phyloP scores from a whole-genome alignment of 2,329 filamentous ascomycete genomes.

The Fusarium metavorans region DNA sequence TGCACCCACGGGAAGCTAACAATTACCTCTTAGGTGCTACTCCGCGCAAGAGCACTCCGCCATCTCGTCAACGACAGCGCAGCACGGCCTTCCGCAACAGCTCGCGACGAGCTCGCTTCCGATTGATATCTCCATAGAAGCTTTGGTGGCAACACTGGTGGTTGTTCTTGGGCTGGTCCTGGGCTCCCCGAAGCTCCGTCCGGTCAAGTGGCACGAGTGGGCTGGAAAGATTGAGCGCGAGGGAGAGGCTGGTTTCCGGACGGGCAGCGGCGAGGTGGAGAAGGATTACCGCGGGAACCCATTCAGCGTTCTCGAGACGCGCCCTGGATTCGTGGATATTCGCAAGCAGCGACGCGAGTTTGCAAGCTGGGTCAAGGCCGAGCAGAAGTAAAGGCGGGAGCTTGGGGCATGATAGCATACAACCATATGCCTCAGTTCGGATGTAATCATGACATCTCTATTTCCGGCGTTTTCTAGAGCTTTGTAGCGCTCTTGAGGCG shows the following conservation, averaged over 20 bases:
- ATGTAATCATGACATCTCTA: not conserved
- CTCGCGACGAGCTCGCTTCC: slow-evolving; percentile 70
- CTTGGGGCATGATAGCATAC: not conserved
- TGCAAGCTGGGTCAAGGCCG: slow-evolving; percentile 74
- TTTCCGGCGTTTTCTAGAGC: not conserved
- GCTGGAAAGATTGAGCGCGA: slow-evolving; percentile 86
- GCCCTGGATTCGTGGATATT: slow-evolving; percentile 89
- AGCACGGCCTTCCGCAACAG: slow-evolving; percentile 57
- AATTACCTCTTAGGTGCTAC: slow-evolving; percentile 77
- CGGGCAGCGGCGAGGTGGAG: slow-evolving; percentile 73
- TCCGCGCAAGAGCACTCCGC: slow-evolving; percentile 93
- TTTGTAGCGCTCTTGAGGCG: not conserved
- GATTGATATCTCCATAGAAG: slow-evolving; percentile 88
- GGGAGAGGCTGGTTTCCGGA: slow-evolving; percentile 69
- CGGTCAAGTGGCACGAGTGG: slow-evolving; percentile 87
- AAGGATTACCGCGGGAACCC: slow-evolving; percentile 81
- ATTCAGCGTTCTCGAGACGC: slow-evolving; percentile 81
- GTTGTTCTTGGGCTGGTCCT: slow-evolving; percentile 87
- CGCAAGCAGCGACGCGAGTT: slow-evolving; percentile 84
- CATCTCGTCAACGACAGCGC: slow-evolving; percentile 70
- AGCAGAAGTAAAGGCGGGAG: slow-evolving; percentile 37
- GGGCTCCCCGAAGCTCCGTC: slow-evolving; percentile 81
- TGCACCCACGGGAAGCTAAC: slow-evolving; percentile 26
- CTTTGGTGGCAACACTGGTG: slow-evolving; percentile 81
- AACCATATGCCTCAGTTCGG: not conserved